Conservation (phyloP, 768 basidiomycete genomes). For the Rhodotorula diobovata region DNA sequence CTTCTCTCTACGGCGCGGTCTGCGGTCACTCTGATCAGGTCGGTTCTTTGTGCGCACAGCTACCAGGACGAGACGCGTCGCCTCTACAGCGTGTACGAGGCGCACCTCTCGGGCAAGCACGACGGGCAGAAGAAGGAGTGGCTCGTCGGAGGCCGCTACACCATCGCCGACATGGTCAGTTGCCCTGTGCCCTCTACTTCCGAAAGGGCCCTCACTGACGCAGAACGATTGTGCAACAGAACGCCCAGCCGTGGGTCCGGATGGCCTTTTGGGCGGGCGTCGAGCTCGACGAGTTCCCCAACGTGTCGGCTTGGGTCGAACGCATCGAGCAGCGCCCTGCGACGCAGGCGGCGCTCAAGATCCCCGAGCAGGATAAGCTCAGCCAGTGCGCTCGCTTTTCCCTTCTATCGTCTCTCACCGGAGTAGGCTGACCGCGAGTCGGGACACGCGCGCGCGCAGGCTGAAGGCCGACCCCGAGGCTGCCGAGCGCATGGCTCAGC, state of each 20-base stretch:
- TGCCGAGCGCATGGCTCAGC: background rate
- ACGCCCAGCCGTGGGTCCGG: constrained; percentile 15
- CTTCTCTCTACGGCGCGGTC: too few relatives aligned
- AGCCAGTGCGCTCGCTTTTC: background rate
- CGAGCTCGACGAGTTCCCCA: constrained; percentile 23
- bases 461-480: constrained; percentile 1
- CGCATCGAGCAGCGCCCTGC: constrained; percentile 32
- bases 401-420: background rate
- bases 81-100: constrained; percentile 35
- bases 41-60: background rate
- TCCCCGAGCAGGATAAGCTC: constrained; percentile 25
- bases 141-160: constrained; percentile 40
- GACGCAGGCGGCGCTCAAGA: constrained; percentile 23
- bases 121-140: constrained; percentile 29
- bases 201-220: too few relatives aligned
- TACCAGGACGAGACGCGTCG: constrained; percentile 39
- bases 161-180: constrained; percentile 33
- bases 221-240: background rate
- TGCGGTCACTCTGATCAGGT: too few relatives aligned
- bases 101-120: constrained; percentile 28
- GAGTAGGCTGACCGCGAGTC: background rate
- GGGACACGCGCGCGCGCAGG: background rate
- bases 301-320: constrained; percentile 25
- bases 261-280: constrained; percentile 16
- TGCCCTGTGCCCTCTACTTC: background rate